Percentiles rank a stretch among this genome's conserved stretches.
phyloP scores from a whole-genome alignment of 2,329 filamentous ascomycete genomes.

The Alternaria gaisen region DNA sequence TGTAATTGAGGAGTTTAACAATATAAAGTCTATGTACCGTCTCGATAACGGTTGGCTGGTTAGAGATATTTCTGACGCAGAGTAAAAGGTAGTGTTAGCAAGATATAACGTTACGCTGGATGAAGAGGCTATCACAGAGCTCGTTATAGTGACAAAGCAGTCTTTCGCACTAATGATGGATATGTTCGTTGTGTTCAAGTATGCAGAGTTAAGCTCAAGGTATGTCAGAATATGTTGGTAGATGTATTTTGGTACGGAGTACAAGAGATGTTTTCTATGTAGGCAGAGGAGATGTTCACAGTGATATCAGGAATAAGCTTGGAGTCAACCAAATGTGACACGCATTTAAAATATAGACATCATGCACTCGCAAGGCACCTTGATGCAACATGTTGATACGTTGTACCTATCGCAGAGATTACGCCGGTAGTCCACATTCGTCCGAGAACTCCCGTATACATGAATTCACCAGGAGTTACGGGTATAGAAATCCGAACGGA shows the following conservation, averaged over 20 bases:
- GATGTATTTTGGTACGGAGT: no score
- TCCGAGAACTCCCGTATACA: neutral
- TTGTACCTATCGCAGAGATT: neutral
- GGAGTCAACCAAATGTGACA: neutral
- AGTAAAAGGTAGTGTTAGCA: neutral
- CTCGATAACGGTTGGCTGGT: neutral
- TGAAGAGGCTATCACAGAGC: neutral
- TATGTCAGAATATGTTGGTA: neutral
- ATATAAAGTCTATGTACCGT: neutral
- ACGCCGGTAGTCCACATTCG: no score
- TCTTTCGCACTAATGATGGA: neutral
- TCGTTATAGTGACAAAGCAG: no score
- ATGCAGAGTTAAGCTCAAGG: no score
- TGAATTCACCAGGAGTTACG: neutral
- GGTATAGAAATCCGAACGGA: neutral
- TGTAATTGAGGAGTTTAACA: neutral
- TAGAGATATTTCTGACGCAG: neutral
- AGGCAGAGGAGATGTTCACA: neutral
- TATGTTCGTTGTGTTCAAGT: neutral
- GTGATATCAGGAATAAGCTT: neutral
- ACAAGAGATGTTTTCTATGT: neutral
- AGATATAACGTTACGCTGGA: neutral
- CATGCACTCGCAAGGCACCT: neutral
- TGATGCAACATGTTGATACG: neutral
- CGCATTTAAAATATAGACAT: neutral